A percentile compares a stretch with the other conserved stretches of the same genome.
phyloP scores from a whole-genome alignment of 805 yeast genomes.

The Hanseniaspora lindneri region DNA sequence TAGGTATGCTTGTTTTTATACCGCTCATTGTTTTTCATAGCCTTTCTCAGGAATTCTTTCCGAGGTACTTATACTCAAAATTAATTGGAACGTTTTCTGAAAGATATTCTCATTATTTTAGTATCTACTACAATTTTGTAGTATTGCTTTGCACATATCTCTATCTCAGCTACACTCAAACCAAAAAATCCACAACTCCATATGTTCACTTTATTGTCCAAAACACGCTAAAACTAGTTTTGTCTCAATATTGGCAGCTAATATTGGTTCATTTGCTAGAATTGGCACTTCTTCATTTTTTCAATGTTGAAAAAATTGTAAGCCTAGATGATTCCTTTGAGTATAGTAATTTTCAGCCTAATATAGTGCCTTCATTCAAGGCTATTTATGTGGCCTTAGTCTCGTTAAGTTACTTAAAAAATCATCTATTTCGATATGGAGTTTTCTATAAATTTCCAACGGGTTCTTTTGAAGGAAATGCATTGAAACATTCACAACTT shows the following conservation, averaged over 20 bases:
- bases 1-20: too few species aligned
- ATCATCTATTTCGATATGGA: constrained; percentile 4
- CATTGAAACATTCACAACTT: background rate
- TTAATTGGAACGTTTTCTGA: background rate
- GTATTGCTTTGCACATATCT: background rate
- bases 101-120: background rate
- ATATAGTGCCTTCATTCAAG: background rate
- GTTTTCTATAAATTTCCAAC: constrained; percentile 3
- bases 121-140: background rate
- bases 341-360: background rate
- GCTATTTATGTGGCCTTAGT: background rate
- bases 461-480: background rate
- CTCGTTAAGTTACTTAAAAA: background rate
- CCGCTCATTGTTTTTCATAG: too few species aligned
- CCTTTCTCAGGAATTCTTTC: background rate
- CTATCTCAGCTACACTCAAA: background rate
- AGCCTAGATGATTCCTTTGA: background rate
- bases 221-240: background rate
- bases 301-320: background rate
- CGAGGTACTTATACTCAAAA: background rate
- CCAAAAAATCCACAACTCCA: background rate
- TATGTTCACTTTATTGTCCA: background rate
- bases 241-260: background rate
- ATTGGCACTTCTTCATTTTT: background rate
- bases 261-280: background rate